Evolutionary conservation across 2,329 filamentous ascomycete genomes (phyloP).

Genomic region (Beauveria brongniartii): DNA sequence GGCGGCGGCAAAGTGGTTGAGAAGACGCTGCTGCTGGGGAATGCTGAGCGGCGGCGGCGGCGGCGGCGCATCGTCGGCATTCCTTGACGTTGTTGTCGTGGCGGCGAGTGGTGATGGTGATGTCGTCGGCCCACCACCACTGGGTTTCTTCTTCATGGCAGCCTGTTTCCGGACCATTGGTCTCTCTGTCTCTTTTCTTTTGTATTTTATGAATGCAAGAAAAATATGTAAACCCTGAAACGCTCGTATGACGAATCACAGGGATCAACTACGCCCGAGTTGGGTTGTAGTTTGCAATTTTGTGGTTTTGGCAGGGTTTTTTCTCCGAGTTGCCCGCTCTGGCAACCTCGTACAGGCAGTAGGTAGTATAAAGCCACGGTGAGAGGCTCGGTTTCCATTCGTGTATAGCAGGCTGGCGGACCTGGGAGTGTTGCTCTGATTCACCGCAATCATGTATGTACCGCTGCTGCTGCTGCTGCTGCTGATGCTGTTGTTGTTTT

Average conservation of each 20-base stretch:
- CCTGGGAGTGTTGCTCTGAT: background rate
- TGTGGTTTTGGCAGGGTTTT: background rate
- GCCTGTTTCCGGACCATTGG: too few relatives aligned
- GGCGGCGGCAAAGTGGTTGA: conserved; percentile 56
- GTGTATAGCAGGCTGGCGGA: background rate
- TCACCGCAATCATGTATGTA: too few relatives aligned
- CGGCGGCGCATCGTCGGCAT: background rate
- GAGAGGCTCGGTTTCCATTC: background rate
- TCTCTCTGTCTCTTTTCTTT: background rate
- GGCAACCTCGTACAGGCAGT: background rate
- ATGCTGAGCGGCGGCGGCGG: background rate
- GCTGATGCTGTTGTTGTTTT: background rate
- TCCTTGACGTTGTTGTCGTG: background rate
- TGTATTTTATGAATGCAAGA: background rate
- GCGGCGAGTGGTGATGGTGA: background rate
- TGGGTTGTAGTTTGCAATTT: background rate
- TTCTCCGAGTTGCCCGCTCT: background rate
- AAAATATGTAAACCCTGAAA: too few relatives aligned
- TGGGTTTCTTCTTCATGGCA: too few relatives aligned
- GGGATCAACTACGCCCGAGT: background rate
- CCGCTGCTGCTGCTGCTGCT: background rate
- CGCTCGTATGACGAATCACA: background rate
- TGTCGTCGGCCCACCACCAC: too few relatives aligned
- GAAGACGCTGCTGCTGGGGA: conserved; percentile 53
- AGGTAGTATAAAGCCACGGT: background rate